Evolutionary conservation across 169 alveolate genomes (phyloP).

Genomic region (Babesia ovis): DNA sequence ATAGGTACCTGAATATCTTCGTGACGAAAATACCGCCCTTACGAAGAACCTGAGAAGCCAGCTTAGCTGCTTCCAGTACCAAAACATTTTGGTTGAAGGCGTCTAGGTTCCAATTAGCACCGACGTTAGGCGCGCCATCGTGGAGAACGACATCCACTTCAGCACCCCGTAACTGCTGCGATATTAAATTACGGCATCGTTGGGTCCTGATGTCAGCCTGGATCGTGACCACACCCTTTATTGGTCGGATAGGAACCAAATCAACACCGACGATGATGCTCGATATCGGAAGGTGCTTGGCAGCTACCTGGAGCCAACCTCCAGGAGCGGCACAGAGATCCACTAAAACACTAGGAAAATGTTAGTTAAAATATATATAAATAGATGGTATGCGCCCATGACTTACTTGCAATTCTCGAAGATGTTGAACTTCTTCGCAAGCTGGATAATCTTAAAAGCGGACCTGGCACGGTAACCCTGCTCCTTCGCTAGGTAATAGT

Average conservation of each 20-base stretch:
- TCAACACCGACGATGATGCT: conserved; percentile 96
- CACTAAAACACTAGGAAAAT: conserved; percentile 81
- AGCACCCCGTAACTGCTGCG: conserved; percentile 72
- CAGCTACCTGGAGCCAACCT: conserved; percentile 97
- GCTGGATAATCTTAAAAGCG: conserved; percentile 96
- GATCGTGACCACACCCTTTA: conserved; percentile 93
- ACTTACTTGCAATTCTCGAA: conserved; percentile 78
- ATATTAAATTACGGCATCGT: conserved; percentile 45
- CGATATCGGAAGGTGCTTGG: conserved; percentile 90
- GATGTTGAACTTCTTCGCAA: conserved; percentile 91
- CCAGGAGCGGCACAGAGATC: conserved; percentile 99
- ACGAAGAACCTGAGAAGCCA: conserved; percentile 85
- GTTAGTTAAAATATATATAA: not conserved
- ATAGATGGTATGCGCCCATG: not conserved
- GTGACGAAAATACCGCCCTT: conserved; percentile 76
- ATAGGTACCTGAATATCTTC: conserved; percentile 71
- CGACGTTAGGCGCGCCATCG: conserved; percentile 99
- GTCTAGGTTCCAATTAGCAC: conserved; percentile 97
- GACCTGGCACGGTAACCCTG: conserved; percentile 98
- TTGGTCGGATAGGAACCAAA: conserved; percentile 95
- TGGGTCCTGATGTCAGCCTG: conserved; percentile 90
- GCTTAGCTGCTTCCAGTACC: conserved; percentile 89
- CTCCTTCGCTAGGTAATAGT: conserved; percentile 96
- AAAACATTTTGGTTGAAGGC: conserved; percentile 96
- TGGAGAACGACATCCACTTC: conserved; percentile 97